Evolutionary conservation across 495 filamentous ascomycete species (phyloP), one percentile per base, ranked within the genome.

Genomic region (Hypoxylon fragiforme): DNA sequence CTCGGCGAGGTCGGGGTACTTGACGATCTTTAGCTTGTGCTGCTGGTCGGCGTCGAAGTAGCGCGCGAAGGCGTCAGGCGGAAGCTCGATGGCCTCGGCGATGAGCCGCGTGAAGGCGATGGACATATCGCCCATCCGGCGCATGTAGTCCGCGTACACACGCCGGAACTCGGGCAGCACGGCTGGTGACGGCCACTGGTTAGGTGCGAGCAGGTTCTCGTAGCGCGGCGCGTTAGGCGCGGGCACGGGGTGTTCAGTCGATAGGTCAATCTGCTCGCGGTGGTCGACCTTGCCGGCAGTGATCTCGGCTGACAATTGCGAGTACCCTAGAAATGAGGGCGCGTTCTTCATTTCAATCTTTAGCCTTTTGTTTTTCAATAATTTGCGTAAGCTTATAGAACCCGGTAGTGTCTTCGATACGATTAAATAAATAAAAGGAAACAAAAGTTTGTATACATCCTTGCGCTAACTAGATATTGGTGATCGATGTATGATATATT

Each of bases 11-110:
- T 88, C 83, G 0, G 88, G 86, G 60, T 96, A 96, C 69, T 94
- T 95, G 57, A 97, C 83, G 49, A 96, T 89, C 67, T 97, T 97
- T 31, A 96, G 74, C 63, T 94, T 92, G 73, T 95, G 90, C 77
- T 95, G 87, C 70, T 91, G 86, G 2, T 75, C 70, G 13, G 57
- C 69, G 50, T 95, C 90, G 70, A 89, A 95, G 77, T 95, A 97
- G 50, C 81, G 80, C 60, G 86, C 70, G 65, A 98, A 92, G 0
- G 91, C 89, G 19, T 75, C 77, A 0, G 81, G 54, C 0, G 85
- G 83, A 0, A 98, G 78, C 19, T 83, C 85, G 40, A 98, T 83
- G 7, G 91, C 86, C 73, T 97, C 91, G 52, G 94, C 91, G 65
- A 96, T 88, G 0, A 97, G 78, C 3, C 77, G 75, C n/a, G 85